Conservation (phyloP, 768 basidiomycete genomes). For the Phaeotremella skinneri region DNA sequence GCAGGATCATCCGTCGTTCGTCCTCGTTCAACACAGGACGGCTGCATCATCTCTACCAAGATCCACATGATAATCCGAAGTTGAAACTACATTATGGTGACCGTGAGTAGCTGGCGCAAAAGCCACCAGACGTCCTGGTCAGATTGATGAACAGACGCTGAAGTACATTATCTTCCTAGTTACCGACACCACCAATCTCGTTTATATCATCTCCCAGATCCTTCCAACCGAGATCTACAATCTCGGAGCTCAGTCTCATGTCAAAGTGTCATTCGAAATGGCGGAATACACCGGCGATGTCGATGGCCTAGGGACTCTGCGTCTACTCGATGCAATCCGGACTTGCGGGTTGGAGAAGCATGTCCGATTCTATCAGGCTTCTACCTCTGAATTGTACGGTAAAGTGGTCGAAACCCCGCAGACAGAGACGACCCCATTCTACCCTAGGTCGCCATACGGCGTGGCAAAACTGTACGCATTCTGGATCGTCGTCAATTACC, state of each 20-base stretch:
- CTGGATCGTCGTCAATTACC: conserved; percentile 54
- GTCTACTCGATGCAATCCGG: conserved; percentile 90
- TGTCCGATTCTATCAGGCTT: conserved; percentile 87
- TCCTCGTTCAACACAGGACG: conserved; percentile 98
- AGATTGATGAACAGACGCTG: too few species aligned
- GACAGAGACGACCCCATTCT: conserved; percentile 94
- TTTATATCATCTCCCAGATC: conserved; percentile 91
- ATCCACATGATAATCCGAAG: conserved; percentile 70
- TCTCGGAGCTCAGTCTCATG: conserved; percentile 94
- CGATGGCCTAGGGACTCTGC: conserved; percentile 89
- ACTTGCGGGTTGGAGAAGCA: conserved; percentile 92
- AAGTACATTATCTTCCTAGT: conserved; percentile 1
- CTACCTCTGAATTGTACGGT: conserved; percentile 94
- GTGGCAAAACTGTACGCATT: conserved; percentile 73
- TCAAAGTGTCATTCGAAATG: conserved; percentile 99
- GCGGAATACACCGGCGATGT: conserved; percentile 98
- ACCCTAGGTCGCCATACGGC: conserved; percentile 95
- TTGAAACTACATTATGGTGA: not conserved
- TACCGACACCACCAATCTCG: conserved; percentile 93
- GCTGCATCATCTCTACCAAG: conserved; percentile 86
- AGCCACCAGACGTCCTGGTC: too few species aligned
- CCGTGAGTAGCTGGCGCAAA: too few species aligned
- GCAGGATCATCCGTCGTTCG: conserved; percentile 87
- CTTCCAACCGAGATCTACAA: conserved; percentile 97
- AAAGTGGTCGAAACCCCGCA: conserved; percentile 95